Evolutionary conservation across 305 asterid genomes (phyloP), one percentile per base, ranked within the genome.

Genomic region (Fraxinus angustifolia): DNA sequence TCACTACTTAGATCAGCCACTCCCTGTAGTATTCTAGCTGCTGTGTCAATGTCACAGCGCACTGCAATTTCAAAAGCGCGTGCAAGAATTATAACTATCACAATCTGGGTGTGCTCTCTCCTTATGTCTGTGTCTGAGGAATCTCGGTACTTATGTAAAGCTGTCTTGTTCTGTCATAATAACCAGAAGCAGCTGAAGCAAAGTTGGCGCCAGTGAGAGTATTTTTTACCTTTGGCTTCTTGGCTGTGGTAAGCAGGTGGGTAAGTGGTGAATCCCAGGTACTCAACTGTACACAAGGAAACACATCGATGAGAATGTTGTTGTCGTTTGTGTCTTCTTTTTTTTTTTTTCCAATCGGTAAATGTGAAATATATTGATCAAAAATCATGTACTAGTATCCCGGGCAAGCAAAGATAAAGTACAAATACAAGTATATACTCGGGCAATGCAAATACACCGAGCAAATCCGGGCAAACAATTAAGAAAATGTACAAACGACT

Each of bases 111-210:
- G 16, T 4, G 26, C 73, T 65, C 36, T 65, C 73, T 16, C 33
- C 21, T 4, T 42, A 1, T 40, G 1, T 45, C 8, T 33, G 58
- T 21, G 33, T 62, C 10, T 4, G 62, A 31, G 21, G 42, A 70
- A 12, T 0, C 30, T 8, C 26, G 26, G 68, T 12, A 67, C 80
- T 86, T 87, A 90, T 96, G 83, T 87, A 93, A 56, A 94, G 84
- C 50, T 80, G 83, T 11, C 94, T 88, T n/a, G 97, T 94, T 78
- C 80, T 65, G 77, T 93, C 96, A 23, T 87, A 93, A 83, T 92
- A 92, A 36, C 97, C 98, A 21, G 98, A 93, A 80, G 97, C 93
- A 60, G 97, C 97, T 2, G 98, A 94, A 8, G 97, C 97, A 48
- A 94, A 92, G 86, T 93, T 94, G 82, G 79, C 91, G 12, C 97